Evolutionary conservation across 495 filamentous ascomycete genomes (phyloP), one percentile per base, ranked within the genome.

Genomic region (Aspergillus nanangensis): DNA sequence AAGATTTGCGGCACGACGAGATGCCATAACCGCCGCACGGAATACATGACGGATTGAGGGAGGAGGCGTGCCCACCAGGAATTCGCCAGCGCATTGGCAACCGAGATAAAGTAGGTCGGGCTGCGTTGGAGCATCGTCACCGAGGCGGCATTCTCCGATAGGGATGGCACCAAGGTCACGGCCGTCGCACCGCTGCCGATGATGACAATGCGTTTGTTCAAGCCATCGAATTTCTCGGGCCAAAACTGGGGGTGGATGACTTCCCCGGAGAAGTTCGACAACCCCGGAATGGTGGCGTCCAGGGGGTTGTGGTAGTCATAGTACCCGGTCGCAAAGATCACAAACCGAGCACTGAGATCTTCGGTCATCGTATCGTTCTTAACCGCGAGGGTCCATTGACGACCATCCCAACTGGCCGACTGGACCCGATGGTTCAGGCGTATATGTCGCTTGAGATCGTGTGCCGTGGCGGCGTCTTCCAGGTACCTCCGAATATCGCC

Each of bases 361-460:
- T 38, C 36, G 27, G 8, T 7, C 7, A 31, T 31, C 13, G 8
- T 31, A 8, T 31, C 13, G 27, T 19, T 38, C 17, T 22, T 19
- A 7, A 38, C 36, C 21, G 18, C 5, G 3, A 38, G 5, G 14
- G 11, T 38, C 14, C 36, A 38, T 10, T 3, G 5, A 4, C 21
- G 14, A 38, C 14, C 13, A 4, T 5, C 14, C 5, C 36, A 7
- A 11, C 13, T 18, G 14, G 36, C 36, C 5, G 36, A 13, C 4
- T 4, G 11, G 15, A 38, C 36, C 13, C 14, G 3, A 13, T 38
- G 36, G 5, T 19, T 5, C 13, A 38, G 21, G 45, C n/a, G n/a
- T n/a, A 85, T 79, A 33, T 76, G 61, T 41, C 71, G 51, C 52
- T 77, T 74, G 38, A 86, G 78, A 8, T 77, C 77, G 48, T 78